These are phyloP conservation scores for Cladosporium sp. DNA, from an alignment of 2,329 filamentous ascomycete species.

Conservation along the genomic window DNA sequence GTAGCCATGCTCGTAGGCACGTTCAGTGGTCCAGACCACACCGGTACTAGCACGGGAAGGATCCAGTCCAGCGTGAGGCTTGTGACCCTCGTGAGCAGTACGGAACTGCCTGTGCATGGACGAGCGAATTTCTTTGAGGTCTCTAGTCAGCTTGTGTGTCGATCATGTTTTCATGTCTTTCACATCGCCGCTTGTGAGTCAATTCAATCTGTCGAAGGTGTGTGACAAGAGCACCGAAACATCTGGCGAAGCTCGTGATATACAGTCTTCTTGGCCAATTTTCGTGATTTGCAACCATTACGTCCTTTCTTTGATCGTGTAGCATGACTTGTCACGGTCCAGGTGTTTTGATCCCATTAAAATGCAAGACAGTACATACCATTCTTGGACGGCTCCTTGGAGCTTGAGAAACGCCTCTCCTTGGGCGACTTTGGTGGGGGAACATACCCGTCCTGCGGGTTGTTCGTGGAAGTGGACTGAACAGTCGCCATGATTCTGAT, in stretches of 20 bases:
- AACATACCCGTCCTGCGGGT: slow-evolving; percentile 4
- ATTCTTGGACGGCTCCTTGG: slow-evolving; percentile 43
- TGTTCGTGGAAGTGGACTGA: slow-evolving; percentile 1
- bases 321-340: no score
- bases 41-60: slow-evolving; percentile 83
- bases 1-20: slow-evolving; percentile 84
- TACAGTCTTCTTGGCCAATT: no score
- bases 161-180: no score
- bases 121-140: slow-evolving; percentile 65
- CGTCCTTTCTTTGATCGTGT: no score
- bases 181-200: no score
- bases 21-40: slow-evolving; percentile 89
- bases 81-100: slow-evolving; percentile 83
- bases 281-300: no score
- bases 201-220: no score
- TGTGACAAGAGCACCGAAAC: no score
- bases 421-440: slow-evolving; percentile 4
- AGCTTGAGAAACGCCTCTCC: slow-evolving; percentile 37
- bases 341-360: not conserved
- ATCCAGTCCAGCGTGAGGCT: slow-evolving; percentile 86
- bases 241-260: no score
- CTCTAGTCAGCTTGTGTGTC: no score
- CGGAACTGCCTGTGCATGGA: slow-evolving; percentile 87
- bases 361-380: slow-evolving; percentile 30
- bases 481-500: slow-evolving; percentile 5